Conservation (phyloP, 139 green algal genomes). For the Chlamydomonas incerta region DNA sequence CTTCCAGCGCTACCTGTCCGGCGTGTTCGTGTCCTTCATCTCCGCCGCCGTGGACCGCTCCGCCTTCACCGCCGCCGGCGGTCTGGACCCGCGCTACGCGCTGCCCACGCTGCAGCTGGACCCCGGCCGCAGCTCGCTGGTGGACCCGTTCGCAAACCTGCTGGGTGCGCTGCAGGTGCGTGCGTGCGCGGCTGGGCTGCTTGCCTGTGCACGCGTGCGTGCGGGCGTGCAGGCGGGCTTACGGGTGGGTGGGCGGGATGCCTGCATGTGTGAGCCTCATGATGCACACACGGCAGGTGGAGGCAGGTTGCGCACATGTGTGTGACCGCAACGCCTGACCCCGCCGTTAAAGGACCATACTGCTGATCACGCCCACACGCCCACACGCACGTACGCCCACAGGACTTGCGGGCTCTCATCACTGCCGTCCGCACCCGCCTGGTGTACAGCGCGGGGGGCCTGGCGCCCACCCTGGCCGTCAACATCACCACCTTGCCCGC, state of each 20-base stretch:
- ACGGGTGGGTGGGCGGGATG: no score
- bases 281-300: no score
- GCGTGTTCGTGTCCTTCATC: background rate
- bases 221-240: no score
- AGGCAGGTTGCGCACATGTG: no score
- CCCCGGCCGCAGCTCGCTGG: background rate
- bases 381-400: background rate
- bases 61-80: background rate
- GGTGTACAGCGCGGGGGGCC: background rate
- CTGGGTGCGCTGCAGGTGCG: background rate
- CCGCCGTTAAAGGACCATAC: no score
- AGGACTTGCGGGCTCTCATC: background rate
- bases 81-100: constrained; percentile 3
- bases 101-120: background rate
- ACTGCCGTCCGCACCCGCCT: background rate
- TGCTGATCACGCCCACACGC: no score
- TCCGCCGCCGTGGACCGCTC: background rate
- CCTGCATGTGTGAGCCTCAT: no score
- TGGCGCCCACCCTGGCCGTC: background rate
- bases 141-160: background rate
- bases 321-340: no score
- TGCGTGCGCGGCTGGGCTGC: background rate
- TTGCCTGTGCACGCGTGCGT: background rate
- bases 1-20: background rate
- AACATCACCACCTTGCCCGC: background rate